These are phyloP conservation scores for Ampelocalamus luodianensis DNA, from an alignment of 176 grass and related monocot genomes.

Conservation along the genomic window DNA sequence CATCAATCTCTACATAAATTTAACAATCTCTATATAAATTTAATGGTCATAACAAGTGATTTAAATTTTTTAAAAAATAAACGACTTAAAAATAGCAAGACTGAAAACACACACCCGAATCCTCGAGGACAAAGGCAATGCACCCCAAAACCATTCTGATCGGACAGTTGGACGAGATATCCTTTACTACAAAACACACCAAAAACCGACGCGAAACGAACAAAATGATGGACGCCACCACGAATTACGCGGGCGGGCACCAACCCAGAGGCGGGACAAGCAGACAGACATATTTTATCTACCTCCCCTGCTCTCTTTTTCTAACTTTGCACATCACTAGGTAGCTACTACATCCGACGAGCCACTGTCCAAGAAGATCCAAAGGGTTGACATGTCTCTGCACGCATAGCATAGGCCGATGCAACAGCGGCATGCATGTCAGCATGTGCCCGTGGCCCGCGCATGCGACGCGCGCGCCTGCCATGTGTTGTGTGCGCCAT, in stretches of 20 bases:
- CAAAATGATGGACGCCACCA: slow-evolving; percentile 28
- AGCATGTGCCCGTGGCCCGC: neutral
- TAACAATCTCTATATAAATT: too few species aligned
- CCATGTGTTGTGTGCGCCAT: neutral
- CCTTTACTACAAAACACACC: neutral
- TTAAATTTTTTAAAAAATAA: too few species aligned
- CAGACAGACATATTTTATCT: neutral
- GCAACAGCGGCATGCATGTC: neutral
- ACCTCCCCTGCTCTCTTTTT: neutral
- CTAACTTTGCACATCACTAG: neutral
- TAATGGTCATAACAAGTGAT: too few species aligned
- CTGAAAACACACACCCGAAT: too few species aligned
- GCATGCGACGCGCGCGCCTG: neutral
- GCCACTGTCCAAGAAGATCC: neutral
- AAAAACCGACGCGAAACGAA: slow-evolving; percentile 1
- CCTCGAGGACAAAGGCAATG: neutral
- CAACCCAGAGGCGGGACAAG: slow-evolving; percentile 17
- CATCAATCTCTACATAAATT: too few species aligned
- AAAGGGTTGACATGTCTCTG: neutral
- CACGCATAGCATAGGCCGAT: neutral
- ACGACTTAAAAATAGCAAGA: too few species aligned
- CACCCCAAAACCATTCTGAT: neutral
- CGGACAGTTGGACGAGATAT: slow-evolving; percentile 15
- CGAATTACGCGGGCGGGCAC: neutral
- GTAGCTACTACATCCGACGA: neutral